Base-by-base conservation (phyloP, 345 rosid genomes). In the Eucalyptus tenuipes region DNA sequence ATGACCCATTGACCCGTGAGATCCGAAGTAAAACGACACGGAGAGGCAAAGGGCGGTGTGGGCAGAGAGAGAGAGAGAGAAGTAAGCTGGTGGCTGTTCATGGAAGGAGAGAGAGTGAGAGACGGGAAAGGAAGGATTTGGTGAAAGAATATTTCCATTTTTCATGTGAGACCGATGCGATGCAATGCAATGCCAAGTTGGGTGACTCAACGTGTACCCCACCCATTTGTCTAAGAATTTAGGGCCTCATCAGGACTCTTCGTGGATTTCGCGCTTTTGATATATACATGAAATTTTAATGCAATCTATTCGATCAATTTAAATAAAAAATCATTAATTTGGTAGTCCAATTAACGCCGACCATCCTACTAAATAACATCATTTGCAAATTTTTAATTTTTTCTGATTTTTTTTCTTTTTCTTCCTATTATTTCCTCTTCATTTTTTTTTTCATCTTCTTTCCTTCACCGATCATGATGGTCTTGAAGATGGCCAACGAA, bases 301-400 rank as follows among this genome's bases (percentile, higher is more conserved):
- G 7, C 17, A 68, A 68, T 33, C 7, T n/a, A 71, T 17, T 1
- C 1, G 1, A 22, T 10, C 25, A 71, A 71, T 71, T 71, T 33
- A 71, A 16, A 18, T 37, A 0, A 11, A 68, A 64, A 64, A n/a
- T 64, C 37, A 64, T n/a, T n/a, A 40, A 18, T 3, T 2, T 71
- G 4, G 4, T 3, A 4, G 7, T 71, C 44, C 13, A 71, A 10
- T 17, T 11, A 33, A 7, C 0, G 22, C 5, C 0, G 0, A 3
- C 5, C 10, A 8, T 66, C 22, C 10, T 66, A 4, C 2, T n/a
- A 5, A 33, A 33, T 9, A 33, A 9, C 24, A 8, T 10, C 44
- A 33, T 71, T 71, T 71, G 25, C 7, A 33, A 71, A 4, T 33
- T 9, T 8, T 17, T 33, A 64, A n/a, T 4, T 14, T 14, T 64